Evolutionary conservation across 495 filamentous ascomycete species (phyloP).

Genomic region (Aspergillus cavernicola): DNA sequence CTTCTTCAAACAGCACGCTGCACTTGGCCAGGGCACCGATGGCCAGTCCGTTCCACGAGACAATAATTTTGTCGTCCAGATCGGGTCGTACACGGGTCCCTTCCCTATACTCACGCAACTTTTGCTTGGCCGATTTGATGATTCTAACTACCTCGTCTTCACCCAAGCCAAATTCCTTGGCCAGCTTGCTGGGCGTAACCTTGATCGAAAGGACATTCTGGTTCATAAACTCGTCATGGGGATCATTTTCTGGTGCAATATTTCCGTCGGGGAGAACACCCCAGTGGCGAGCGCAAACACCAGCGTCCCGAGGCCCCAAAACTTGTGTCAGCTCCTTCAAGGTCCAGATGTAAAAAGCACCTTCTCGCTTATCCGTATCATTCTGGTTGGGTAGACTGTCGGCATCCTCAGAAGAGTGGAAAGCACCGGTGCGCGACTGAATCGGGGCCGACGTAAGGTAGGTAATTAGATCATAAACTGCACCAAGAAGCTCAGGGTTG

Average conservation of each 20-base stretch:
- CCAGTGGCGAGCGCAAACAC: constrained; percentile 80
- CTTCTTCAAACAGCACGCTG: constrained; percentile 58
- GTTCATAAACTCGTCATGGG: constrained; percentile 90
- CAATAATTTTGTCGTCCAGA: constrained; percentile 88
- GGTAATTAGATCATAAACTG: constrained; percentile 76
- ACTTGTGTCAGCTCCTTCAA: constrained; percentile 79
- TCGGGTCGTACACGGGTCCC: constrained; percentile 73
- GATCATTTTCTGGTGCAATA: constrained; percentile 76
- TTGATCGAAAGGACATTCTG: constrained; percentile 59
- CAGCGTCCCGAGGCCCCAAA: constrained; percentile 64
- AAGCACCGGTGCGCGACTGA: constrained; percentile 65
- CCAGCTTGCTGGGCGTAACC: constrained; percentile 61
- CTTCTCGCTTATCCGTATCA: constrained; percentile 85
- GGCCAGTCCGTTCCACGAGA: constrained; percentile 84
- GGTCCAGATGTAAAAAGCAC: constrained; percentile 95
- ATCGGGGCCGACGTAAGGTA: constrained; percentile 72
- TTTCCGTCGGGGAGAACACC: constrained; percentile 87
- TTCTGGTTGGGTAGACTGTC: constrained; percentile 74
- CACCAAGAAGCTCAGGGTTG: constrained; percentile 68
- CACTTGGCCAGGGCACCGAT: constrained; percentile 78
- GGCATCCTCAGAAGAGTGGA: constrained; percentile 87
- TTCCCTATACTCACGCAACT: constrained; percentile 69
- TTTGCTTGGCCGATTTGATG: constrained; percentile 64
- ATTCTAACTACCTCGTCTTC: constrained; percentile 68
- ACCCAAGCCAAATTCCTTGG: constrained; percentile 72